phyloP scores from a whole-genome alignment of 495 filamentous ascomycete species.

The Parathielavia appendiculata region DNA sequence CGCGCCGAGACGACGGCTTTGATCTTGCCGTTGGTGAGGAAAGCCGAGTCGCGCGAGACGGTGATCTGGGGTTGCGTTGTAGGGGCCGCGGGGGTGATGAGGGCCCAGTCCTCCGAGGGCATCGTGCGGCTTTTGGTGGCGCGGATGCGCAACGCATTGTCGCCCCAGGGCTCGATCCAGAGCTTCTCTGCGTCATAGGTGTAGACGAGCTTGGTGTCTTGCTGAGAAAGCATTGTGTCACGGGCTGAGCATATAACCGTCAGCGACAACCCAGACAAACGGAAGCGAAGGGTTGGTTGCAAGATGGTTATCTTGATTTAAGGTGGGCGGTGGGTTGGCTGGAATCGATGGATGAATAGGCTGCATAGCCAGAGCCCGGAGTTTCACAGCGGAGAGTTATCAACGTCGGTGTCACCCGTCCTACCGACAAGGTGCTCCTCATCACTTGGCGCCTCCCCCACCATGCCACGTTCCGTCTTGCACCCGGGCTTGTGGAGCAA shows the following conservation, averaged over 20 bases:
- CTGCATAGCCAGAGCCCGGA: too few species aligned
- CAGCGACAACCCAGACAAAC: not conserved
- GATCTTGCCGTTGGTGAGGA: constrained; percentile 49
- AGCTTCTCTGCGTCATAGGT: constrained; percentile 50
- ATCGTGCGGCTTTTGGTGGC: constrained; percentile 47
- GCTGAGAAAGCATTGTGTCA: constrained; percentile 12
- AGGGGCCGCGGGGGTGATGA: constrained; percentile 14
- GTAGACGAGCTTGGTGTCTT: constrained; percentile 26
- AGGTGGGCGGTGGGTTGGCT: too few species aligned
- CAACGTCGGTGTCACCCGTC: not conserved
- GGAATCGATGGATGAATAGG: too few species aligned
- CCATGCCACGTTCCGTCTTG: not conserved
- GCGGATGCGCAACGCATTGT: constrained; percentile 49
- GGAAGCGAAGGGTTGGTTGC: not conserved
- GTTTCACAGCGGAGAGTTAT: not conserved
- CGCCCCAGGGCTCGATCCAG: constrained; percentile 53
- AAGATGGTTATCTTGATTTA: not conserved
- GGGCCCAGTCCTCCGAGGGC: constrained; percentile 51
- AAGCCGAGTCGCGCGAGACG: not conserved
- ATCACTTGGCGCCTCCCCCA: not conserved
- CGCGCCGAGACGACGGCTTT: constrained; percentile 42
- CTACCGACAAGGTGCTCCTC: not conserved
- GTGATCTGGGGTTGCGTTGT: not conserved
- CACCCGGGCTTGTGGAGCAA: not conserved
- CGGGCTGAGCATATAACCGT: not conserved